phyloP scores from a whole-genome alignment of 306 rosid genomes.

The Luffa aegyptiaca region DNA sequence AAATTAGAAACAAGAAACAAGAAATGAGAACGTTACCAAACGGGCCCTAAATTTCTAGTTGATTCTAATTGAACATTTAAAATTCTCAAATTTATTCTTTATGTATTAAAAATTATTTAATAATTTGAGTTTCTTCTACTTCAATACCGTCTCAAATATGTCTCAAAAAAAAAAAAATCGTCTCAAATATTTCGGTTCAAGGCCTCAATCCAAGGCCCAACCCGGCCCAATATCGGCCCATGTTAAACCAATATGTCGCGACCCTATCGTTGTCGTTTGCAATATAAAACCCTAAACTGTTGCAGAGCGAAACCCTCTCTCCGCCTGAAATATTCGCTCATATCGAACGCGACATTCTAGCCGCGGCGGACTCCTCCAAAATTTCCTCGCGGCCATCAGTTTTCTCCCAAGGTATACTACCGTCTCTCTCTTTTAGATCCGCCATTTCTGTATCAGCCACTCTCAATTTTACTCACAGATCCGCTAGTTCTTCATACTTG shows the following conservation, averaged over 20 bases:
- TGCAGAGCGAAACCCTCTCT: not conserved
- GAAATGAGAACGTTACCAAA: no score
- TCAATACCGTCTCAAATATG: no score
- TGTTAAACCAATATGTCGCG: not conserved
- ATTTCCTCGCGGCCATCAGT: conserved; percentile 8
- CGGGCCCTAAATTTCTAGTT: no score
- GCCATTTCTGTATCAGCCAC: not conserved
- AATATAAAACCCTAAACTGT: not conserved
- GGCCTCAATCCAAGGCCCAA: not conserved
- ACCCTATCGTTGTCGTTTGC: not conserved
- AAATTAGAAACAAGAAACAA: no score
- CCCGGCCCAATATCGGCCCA: not conserved
- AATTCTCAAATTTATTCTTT: no score
- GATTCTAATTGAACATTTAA: no score
- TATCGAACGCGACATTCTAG: not conserved
- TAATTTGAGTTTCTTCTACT: no score
- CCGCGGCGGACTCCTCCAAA: conserved; percentile 6
- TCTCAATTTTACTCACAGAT: not conserved
- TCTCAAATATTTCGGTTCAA: no score
- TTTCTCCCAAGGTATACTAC: not conserved
- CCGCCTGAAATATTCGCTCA: not conserved
- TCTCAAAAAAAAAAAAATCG: no score
- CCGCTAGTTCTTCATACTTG: not conserved
- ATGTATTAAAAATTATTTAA: no score
- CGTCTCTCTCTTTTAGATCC: not conserved